Percentiles rank a stretch among this genome's conserved stretches.
phyloP scores from a whole-genome alignment of 2,329 filamentous ascomycete species.

The Hawksworthiomyces lignivorus region DNA sequence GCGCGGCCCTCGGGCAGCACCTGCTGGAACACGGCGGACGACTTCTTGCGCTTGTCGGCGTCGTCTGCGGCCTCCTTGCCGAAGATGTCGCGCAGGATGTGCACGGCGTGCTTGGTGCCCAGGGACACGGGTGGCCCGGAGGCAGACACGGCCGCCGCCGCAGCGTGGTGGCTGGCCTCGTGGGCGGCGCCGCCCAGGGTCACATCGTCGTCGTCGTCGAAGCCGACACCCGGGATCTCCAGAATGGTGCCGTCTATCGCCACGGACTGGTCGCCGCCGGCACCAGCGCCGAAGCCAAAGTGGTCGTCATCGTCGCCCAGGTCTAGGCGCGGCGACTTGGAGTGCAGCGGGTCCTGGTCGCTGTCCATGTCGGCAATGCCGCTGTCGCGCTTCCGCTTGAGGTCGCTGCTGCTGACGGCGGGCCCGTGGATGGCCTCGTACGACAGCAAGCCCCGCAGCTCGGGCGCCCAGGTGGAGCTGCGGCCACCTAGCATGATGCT shows the following conservation, averaged over 20 bases:
- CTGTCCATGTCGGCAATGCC: slow-evolving; percentile 73
- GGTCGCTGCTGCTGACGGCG: slow-evolving; percentile 65
- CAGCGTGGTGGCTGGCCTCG: slow-evolving; percentile 60
- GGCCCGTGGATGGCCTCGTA: slow-evolving; percentile 65
- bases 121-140: slow-evolving; percentile 83
- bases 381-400: slow-evolving; percentile 91
- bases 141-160: slow-evolving; percentile 63
- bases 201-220: slow-evolving; percentile 36
- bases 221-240: slow-evolving; percentile 49
- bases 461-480: slow-evolving; percentile 77
- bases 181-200: slow-evolving; percentile 29
- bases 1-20: slow-evolving; percentile 76
- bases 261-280: slow-evolving; percentile 43
- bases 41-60: slow-evolving; percentile 65
- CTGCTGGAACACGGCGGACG: slow-evolving; percentile 80
- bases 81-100: slow-evolving; percentile 84
- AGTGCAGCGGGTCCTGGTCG: slow-evolving; percentile 52
- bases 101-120: slow-evolving; percentile 91
- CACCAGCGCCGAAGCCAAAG: slow-evolving; percentile 29
- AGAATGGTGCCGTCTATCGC: slow-evolving; percentile 54
- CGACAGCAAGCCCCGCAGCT: slow-evolving; percentile 86
- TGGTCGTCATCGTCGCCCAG: slow-evolving; percentile 52
- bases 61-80: slow-evolving; percentile 63
- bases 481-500: slow-evolving; percentile 77
- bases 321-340: slow-evolving; percentile 63